Conservation (phyloP, 208 protist species). For the Trypanosoma vivax region DNA sequence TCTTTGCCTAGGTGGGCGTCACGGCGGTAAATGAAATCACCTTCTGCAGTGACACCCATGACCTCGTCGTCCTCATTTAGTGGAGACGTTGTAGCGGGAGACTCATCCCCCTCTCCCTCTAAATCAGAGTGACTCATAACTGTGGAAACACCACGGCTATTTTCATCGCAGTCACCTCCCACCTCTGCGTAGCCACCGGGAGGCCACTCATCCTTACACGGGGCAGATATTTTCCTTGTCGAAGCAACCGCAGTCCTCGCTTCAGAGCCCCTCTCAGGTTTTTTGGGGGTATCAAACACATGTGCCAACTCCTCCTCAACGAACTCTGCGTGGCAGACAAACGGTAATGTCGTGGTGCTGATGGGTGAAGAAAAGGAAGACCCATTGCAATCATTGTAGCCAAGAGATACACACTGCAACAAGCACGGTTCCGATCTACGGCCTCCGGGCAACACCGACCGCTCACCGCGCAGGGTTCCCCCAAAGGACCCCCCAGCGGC, state of each 20-base stretch:
- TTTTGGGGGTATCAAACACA: too few species aligned
- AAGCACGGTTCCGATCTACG: too few species aligned
- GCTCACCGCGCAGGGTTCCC: too few species aligned
- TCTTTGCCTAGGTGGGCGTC: not conserved
- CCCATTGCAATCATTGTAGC: constrained; percentile 12
- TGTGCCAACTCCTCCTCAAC: too few species aligned
- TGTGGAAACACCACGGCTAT: constrained; percentile 9
- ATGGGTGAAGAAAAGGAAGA: constrained; percentile 2
- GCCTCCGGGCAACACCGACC: too few species aligned
- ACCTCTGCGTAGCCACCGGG: too few species aligned
- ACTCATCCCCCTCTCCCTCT: not conserved
- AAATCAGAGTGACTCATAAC: not conserved
- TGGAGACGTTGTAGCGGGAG: not conserved
- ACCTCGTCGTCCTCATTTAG: constrained; percentile 11
- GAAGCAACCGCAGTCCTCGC: too few species aligned
- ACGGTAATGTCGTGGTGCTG: not conserved
- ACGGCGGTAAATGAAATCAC: constrained; percentile 18
- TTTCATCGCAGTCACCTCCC: not conserved
- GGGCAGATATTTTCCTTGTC: too few species aligned
- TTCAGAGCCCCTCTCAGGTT: too few species aligned
- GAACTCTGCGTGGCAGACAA: not conserved
- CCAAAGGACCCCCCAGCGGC: too few species aligned
- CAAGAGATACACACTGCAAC: constrained; percentile 7
- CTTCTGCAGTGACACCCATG: constrained; percentile 21
- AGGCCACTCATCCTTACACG: too few species aligned